Evolutionary conservation across 108 stramenopile genomes (phyloP), one percentile per base, ranked within the genome.

Genomic region (Cyclotella cryptica): DNA sequence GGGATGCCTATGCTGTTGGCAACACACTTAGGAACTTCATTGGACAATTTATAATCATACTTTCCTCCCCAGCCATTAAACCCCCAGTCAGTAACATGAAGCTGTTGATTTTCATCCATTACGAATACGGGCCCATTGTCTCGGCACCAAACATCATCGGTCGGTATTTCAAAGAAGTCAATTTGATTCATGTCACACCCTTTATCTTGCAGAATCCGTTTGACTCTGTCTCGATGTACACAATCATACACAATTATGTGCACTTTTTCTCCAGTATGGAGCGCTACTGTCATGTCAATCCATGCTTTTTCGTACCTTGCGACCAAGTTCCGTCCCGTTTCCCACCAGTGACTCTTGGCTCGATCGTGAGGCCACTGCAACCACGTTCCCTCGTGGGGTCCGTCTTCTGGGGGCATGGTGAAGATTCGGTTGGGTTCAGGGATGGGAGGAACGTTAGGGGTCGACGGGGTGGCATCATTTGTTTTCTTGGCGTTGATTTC

Each of bases 81-180:
- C n/a, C 24, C 39, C 80, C 80, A 85, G 30, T 85, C 60, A 11
- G 52, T 62, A 10, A 85, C 59, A 52, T 15, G 7, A 0, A 85
- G 63, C 26, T 61, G 19, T 8, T 44, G 45, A 6, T 65, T 66
- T 15, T 64, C 30, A 58, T 85, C 80, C 21, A 29, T 62, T 22
- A 78, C 80, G 63, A 81, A 85, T n/a, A 85, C 77, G 18, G 85
- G 85, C 18, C 85, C 85, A 78, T 85, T 85, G 80, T 85, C 85
- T n/a, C 85, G 80, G n/a, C 81, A 46, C 85, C 85, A 85, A 35
- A 85, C 85, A 63, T 85, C 85, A 55, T 85, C 80, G 24, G 80
- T 81, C 22, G 40, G 55, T 41, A 27, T 55, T 9, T 39, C 30
- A 24, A 53, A 78, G 63, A 85, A 85, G 64, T 62, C 66, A 27